Conservation (phyloP, 352 stramenopile species). For the Phytophthora hibernalis region DNA sequence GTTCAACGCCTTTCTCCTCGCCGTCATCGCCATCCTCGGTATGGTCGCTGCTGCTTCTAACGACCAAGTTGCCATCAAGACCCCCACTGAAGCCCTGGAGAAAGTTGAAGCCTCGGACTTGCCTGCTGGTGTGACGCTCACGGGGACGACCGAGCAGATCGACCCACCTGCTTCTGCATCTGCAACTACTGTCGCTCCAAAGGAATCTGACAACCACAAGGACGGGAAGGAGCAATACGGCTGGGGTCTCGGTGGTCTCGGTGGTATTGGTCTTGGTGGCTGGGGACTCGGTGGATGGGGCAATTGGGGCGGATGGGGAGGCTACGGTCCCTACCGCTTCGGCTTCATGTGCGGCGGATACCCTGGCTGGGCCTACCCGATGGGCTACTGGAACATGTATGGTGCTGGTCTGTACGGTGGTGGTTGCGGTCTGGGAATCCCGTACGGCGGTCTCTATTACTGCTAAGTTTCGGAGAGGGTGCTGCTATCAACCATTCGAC, state of each 20-base stretch:
- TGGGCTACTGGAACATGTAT: slow-evolving; percentile 44
- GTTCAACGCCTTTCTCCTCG: slow-evolving; percentile 23
- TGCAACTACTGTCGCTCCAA: background rate
- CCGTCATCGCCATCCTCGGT: slow-evolving; percentile 6
- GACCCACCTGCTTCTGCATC: background rate
- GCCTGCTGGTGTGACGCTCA: slow-evolving; percentile 18
- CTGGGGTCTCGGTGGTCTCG: background rate
- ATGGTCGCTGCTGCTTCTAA: background rate
- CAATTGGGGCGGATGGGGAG: too few relatives aligned
- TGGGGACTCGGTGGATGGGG: too few relatives aligned
- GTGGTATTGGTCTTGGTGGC: background rate
- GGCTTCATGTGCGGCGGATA: slow-evolving; percentile 28
- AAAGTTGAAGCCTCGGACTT: slow-evolving; percentile 2
- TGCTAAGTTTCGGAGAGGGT: slow-evolving; percentile 10
- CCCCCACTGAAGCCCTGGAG: slow-evolving; percentile 13
- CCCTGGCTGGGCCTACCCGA: slow-evolving; percentile 42
- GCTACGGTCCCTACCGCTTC: slow-evolving; percentile 89
- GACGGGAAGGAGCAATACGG: slow-evolving; percentile 4
- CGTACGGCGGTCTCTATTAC: slow-evolving; percentile 28
- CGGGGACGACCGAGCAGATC: slow-evolving; percentile 1
- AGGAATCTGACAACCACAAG: slow-evolving; percentile 1
- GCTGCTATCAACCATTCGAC: too few relatives aligned
- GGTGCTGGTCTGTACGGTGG: slow-evolving; percentile 18
- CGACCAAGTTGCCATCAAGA: slow-evolving; percentile 20
- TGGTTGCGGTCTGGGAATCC: slow-evolving; percentile 21